Conservation (phyloP, 352 stramenopile genomes). For the Phytophthora sansomeana region DNA sequence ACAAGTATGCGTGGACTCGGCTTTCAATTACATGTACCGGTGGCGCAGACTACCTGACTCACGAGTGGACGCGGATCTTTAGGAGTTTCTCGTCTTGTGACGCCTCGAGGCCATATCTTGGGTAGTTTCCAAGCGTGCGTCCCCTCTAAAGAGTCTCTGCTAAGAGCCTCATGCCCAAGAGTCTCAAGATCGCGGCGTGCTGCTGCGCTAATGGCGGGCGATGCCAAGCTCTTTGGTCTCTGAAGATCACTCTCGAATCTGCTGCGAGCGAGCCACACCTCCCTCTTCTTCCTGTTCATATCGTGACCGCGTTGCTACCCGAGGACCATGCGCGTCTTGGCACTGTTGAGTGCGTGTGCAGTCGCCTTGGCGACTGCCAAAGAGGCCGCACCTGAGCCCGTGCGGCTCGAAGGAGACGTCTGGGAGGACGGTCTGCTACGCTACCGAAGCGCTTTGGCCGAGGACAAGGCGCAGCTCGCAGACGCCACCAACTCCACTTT, state of each 20-base stretch:
- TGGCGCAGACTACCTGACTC: no score
- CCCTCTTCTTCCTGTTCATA: neutral
- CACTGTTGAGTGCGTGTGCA: conserved; percentile 1
- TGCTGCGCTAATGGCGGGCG: neutral
- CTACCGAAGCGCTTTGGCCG: neutral
- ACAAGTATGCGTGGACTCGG: neutral
- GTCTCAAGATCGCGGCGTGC: neutral
- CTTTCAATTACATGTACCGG: no score
- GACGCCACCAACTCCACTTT: neutral
- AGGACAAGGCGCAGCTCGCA: neutral
- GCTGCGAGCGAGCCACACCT: neutral
- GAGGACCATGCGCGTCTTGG: conserved; percentile 1
- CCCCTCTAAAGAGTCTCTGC: neutral
- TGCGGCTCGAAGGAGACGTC: neutral
- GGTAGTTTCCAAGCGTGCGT: neutral
- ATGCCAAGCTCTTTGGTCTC: no score
- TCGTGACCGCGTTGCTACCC: neutral
- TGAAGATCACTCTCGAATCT: neutral
- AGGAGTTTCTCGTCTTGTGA: no score
- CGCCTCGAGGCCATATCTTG: neutral
- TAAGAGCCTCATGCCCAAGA: neutral
- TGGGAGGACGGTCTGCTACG: conserved; percentile 2
- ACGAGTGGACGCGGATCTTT: no score
- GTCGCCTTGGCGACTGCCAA: neutral
- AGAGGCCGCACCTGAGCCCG: neutral